Evolutionary conservation across 805 yeast genomes (phyloP).

Genomic region (Candida chauliodis): DNA sequence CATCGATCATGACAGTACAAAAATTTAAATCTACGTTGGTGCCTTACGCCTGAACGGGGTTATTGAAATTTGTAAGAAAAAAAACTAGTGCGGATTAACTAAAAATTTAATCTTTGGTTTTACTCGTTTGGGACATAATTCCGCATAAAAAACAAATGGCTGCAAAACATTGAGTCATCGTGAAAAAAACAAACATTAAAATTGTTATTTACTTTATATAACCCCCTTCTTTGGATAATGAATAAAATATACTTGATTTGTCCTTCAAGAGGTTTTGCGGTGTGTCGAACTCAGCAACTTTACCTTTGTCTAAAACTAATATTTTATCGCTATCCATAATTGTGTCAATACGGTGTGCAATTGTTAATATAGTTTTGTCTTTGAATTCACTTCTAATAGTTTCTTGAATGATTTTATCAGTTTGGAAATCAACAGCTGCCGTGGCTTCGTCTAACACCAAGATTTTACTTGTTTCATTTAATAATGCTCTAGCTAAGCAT

Average conservation of each 20-base stretch:
- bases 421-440: constrained; percentile 38
- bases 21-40: no score
- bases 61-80: not conserved
- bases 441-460: constrained; percentile 83
- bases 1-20: no score
- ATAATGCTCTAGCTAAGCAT: constrained; percentile 37
- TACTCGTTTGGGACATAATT: not conserved
- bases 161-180: not conserved
- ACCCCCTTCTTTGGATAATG: constrained; percentile 39
- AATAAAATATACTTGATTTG: constrained; percentile 27
- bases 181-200: constrained; percentile 11
- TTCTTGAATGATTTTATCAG: constrained; percentile 34
- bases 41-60: not conserved
- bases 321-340: constrained; percentile 40
- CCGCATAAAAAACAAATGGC: not conserved
- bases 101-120: not conserved
- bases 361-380: constrained; percentile 37
- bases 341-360: constrained; percentile 42
- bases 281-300: constrained; percentile 34
- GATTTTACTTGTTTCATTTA: constrained; percentile 56
- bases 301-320: constrained; percentile 35
- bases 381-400: constrained; percentile 36
- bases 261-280: constrained; percentile 31
- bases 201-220: constrained; percentile 4
- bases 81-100: not conserved